Evolutionary conservation across 768 basidiomycete species (phyloP).

Genomic region (Russula dissimulans): DNA sequence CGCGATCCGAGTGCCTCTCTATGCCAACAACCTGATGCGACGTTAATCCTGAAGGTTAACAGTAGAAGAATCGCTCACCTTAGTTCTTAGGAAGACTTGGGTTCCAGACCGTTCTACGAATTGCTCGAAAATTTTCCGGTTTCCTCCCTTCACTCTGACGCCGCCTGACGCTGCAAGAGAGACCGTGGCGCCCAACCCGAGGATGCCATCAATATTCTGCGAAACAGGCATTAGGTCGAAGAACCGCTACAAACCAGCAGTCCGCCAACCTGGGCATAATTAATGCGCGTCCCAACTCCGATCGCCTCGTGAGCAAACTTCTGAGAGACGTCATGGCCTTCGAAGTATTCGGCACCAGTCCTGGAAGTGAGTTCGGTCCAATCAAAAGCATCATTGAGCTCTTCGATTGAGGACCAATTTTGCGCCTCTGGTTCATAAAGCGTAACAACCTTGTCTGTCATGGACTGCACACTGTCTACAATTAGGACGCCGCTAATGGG

Average conservation of each 20-base stretch:
- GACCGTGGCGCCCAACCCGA: constrained; percentile 63
- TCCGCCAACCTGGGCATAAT: constrained; percentile 61
- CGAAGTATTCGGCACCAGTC: constrained; percentile 48
- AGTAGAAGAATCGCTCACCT: constrained; percentile 34
- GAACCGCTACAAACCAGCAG: background rate
- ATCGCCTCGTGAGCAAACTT: constrained; percentile 61
- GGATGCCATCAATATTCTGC: constrained; percentile 60
- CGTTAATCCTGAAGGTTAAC: background rate
- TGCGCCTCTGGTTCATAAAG: constrained; percentile 48
- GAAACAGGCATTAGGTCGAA: background rate
- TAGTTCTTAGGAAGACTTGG: constrained; percentile 57
- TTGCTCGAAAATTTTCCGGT: constrained; percentile 74
- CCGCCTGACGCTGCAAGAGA: constrained; percentile 69
- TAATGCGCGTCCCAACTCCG: constrained; percentile 59
- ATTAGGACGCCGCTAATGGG: background rate
- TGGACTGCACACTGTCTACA: constrained; percentile 38
- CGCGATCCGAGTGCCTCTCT: constrained; percentile 25
- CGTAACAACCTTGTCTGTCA: constrained; percentile 40
- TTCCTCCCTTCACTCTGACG: constrained; percentile 62
- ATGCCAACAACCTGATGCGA: constrained; percentile 34
- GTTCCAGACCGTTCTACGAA: constrained; percentile 69
- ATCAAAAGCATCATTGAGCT: constrained; percentile 15
- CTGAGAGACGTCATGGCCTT: constrained; percentile 41
- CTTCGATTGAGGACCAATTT: constrained; percentile 50
- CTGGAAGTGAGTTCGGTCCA: constrained; percentile 32